Percentiles rank a stretch among this genome's conserved stretches.
Conservation (phyloP, 2,329 filamentous ascomycete species). For the Cercospora beticola region DNA sequence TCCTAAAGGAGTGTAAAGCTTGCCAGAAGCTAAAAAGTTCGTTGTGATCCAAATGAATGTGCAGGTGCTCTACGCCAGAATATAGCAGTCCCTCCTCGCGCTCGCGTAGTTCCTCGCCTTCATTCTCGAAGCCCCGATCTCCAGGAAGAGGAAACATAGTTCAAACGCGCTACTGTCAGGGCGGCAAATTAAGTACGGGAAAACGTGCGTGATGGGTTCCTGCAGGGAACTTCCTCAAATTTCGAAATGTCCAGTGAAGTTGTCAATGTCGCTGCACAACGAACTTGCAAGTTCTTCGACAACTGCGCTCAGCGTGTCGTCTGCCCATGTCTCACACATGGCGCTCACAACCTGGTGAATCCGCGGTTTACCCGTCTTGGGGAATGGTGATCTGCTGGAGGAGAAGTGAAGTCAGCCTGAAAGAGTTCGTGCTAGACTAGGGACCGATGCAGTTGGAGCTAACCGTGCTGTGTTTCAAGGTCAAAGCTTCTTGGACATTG, state of each 20-base stretch:
- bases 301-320: not conserved
- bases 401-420: not conserved
- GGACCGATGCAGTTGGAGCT: not conserved
- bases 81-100: not conserved
- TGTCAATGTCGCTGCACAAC: not conserved
- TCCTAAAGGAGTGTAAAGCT: conserved; percentile 5
- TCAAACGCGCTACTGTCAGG: not conserved
- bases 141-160: not conserved
- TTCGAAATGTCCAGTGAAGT: not conserved
- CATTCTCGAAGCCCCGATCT: not conserved
- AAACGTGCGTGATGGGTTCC: not conserved
- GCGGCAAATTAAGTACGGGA: not conserved
- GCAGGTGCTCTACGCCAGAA: conserved; percentile 4
- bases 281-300: not conserved
- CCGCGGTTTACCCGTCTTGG: not conserved
- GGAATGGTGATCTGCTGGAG: not conserved
- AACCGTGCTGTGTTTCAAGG: not conserved
- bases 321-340: conserved; percentile 6
- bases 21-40: conserved; percentile 8
- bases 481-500: not conserved
- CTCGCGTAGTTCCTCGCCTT: not conserved
- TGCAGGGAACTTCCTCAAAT: not conserved
- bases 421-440: conserved; percentile 1
- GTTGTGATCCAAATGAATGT: not conserved
- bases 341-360: not conserved